Evolutionary conservation across 2,329 filamentous ascomycete genomes (phyloP).

Genomic region (Neonectria magnoliae): DNA sequence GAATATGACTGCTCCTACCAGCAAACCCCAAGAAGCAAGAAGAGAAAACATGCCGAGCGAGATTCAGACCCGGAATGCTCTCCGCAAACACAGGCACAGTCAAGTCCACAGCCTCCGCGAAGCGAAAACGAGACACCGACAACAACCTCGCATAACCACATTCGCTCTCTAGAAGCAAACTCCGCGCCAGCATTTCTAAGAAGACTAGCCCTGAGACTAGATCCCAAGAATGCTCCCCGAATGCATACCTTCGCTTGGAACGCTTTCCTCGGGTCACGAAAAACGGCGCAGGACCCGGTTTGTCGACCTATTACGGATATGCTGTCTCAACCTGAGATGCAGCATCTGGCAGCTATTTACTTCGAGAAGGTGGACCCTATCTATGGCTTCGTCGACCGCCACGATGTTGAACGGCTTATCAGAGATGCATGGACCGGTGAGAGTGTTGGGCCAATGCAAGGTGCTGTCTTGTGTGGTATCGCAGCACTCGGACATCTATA

Average conservation of each 20-base stretch:
- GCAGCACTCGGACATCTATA: constrained; percentile 64
- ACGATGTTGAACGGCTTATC: constrained; percentile 45
- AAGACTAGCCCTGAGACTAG: constrained; percentile 61
- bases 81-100: neutral
- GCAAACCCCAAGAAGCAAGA: constrained; percentile 33
- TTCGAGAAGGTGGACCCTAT: constrained; percentile 63
- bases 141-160: constrained; percentile 36
- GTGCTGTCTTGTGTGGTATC: constrained; percentile 61
- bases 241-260: constrained; percentile 69
- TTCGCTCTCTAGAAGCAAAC: constrained; percentile 63
- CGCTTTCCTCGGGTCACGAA: constrained; percentile 44
- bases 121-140: constrained; percentile 24
- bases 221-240: constrained; percentile 62
- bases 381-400: constrained; percentile 59
- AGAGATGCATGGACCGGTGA: constrained; percentile 47
- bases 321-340: constrained; percentile 59
- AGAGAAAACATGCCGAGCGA: constrained; percentile 20
- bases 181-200: constrained; percentile 66
- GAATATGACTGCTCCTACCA: constrained; percentile 64
- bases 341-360: constrained; percentile 56
- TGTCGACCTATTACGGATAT: constrained; percentile 56
- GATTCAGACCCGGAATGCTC: constrained; percentile 1
- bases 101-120: neutral
- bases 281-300: constrained; percentile 30
- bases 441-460: constrained; percentile 29